Evolutionary conservation across 306 rosid genomes (phyloP), one percentile per base, ranked within the genome.

Genomic region (Acacia confusa): DNA sequence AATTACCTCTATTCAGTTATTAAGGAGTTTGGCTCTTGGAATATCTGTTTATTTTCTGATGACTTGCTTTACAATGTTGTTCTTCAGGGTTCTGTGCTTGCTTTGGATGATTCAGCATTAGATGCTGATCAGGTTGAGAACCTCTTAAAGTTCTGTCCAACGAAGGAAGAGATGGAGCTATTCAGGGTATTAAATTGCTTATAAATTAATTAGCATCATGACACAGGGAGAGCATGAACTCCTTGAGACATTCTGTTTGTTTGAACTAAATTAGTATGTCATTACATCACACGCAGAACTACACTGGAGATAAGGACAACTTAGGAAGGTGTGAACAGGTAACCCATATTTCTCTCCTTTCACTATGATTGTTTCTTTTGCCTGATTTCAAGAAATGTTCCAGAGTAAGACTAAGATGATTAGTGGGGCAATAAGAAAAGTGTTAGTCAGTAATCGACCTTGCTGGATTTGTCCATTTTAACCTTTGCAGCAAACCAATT

Each of bases 301-400:
- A 93, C 77, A 85, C 34, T 58, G 97, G 99, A 85, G 91, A 92
- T 81, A 91, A 83, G 86, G 97, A 89, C 53, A 93, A 92, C 84
- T 86, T 96, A 88, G 99, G 99, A 76, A 96, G 88, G 86, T 96
- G 99, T 85, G 99, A 96, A 85, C 92, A 85, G 85, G 99, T 92
- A 66, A 63, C 71, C 82, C 85, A 47, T 45, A 66, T 15, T 41
- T 79, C 65, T 83, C n/a, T 34, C 58, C 52, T 70, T 75, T 64
- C 66, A 43, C 74, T 14, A 58, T 47, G 45, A 60, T 57, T 45
- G 10, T 47, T 61, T 50, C 32, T 36, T 34, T 28, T 4, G 22
- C 61, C 34, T 61, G 36, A 7, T 24, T 11, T 50, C 15, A 69
- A 38, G 77, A 44, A 79, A 55, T 48, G 61, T 74, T 53, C 57